These are phyloP conservation scores for Globisporangium paroecandrum DNA, from an alignment of 352 stramenopile species.

Conservation along the genomic window DNA sequence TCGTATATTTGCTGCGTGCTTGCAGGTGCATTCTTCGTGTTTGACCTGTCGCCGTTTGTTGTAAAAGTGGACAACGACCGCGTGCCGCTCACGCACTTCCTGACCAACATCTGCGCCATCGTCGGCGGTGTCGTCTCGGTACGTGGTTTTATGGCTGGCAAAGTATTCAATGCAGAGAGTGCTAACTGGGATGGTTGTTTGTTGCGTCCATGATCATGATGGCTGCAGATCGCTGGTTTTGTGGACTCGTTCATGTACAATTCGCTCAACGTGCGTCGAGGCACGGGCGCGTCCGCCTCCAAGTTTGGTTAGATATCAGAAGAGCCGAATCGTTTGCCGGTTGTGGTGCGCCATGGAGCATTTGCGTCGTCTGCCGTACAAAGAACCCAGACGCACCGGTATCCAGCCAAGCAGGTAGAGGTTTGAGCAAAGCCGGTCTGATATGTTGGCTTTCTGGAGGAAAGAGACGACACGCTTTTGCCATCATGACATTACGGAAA, in stretches of 20 bases:
- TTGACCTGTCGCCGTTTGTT: slow-evolving; percentile 84
- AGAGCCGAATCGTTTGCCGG: background rate
- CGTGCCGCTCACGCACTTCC: slow-evolving; percentile 78
- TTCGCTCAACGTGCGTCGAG: slow-evolving; percentile 59
- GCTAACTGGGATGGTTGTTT: background rate
- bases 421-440: background rate
- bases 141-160: slow-evolving; percentile 9
- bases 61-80: slow-evolving; percentile 82
- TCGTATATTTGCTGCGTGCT: background rate
- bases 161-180: no score
- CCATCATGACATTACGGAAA: background rate
- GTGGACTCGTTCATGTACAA: slow-evolving; percentile 88
- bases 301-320: slow-evolving; percentile 27
- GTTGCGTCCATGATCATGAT: background rate
- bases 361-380: background rate
- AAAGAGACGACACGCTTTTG: background rate
- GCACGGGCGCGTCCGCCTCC: slow-evolving; percentile 19
- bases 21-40: slow-evolving; percentile 79
- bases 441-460: background rate
- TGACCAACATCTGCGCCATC: slow-evolving; percentile 85
- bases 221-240: slow-evolving; percentile 75
- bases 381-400: background rate
- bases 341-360: background rate
- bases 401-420: background rate
- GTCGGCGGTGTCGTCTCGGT: slow-evolving; percentile 82